These are phyloP conservation scores for Penicillium sp. DNA, from an alignment of 2,329 filamentous ascomycete genomes.

Conservation along the genomic window DNA sequence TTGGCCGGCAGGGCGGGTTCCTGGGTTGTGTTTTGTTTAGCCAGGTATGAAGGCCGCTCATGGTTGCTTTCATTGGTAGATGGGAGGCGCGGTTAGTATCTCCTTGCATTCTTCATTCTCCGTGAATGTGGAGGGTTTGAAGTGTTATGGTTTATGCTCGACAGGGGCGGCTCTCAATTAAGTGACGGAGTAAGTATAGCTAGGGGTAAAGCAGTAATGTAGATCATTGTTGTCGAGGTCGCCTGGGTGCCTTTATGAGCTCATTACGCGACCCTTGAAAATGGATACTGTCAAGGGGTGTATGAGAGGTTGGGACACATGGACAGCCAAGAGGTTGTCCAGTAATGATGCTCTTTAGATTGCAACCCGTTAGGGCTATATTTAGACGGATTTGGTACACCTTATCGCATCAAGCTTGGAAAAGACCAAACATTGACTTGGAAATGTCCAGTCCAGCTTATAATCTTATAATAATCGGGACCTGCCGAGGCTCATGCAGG, in stretches of 20 bases:
- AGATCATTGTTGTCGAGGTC: constrained; percentile 1
- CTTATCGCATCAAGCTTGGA: not conserved
- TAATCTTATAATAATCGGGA: not conserved
- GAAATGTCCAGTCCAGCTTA: not conserved
- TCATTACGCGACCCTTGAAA: not conserved
- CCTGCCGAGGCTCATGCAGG: not conserved
- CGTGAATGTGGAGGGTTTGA: constrained; percentile 19
- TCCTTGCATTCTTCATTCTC: constrained; percentile 25
- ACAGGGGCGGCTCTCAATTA: constrained; percentile 12
- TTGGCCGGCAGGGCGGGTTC: constrained; percentile 8
- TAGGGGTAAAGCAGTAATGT: constrained; percentile 1
- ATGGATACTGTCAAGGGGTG: constrained; percentile 5
- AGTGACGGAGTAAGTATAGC: not conserved
- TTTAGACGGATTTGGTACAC: not conserved
- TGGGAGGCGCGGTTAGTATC: constrained; percentile 10
- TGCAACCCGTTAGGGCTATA: not conserved
- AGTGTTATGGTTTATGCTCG: not conserved
- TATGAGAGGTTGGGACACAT: not conserved
- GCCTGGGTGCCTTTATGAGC: not conserved
- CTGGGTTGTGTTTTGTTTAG: constrained; percentile 3
- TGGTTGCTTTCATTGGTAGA: constrained; percentile 14
- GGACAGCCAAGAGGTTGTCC: not conserved
- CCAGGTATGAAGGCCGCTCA: constrained; percentile 10
- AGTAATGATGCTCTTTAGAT: not conserved
- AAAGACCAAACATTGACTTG: not conserved